Percentiles rank a stretch among this genome's conserved stretches.
These are phyloP conservation scores for Euphrasia arctica DNA, from an alignment of 305 asterid genomes.

Conservation along the genomic window DNA sequence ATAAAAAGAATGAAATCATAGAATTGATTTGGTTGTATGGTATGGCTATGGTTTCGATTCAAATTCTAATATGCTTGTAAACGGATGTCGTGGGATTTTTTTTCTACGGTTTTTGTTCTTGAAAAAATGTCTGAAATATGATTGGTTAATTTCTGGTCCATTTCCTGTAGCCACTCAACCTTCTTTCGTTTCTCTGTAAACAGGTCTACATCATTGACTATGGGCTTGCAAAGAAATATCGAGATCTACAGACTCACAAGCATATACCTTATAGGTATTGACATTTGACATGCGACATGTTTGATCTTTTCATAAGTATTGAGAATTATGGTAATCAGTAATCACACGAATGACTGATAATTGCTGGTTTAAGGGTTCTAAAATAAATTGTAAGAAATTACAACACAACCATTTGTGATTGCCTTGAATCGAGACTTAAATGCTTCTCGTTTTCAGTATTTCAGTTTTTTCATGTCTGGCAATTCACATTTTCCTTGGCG, in stretches of 20 bases:
- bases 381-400: background rate
- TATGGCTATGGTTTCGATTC: too few relatives aligned
- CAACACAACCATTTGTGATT: background rate
- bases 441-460: background rate
- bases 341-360: background rate
- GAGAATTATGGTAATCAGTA: background rate
- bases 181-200: background rate
- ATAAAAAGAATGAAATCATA: too few relatives aligned
- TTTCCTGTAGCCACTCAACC: background rate
- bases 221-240: conserved; percentile 11
- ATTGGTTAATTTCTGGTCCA: background rate
- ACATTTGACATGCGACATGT: background rate
- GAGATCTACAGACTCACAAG: conserved; percentile 14
- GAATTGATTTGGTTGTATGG: background rate
- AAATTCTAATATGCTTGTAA: too few relatives aligned
- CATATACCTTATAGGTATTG: conserved; percentile 4
- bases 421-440: background rate
- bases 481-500: background rate
- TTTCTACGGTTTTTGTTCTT: too few relatives aligned
- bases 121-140: too few relatives aligned
- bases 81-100: too few relatives aligned
- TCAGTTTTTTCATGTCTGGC: background rate
- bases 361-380: background rate
- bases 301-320: background rate
- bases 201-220: conserved; percentile 6